Evolutionary conservation across 1,139 yeast species (phyloP).

Genomic region (Scheffersomyces stambukii): DNA sequence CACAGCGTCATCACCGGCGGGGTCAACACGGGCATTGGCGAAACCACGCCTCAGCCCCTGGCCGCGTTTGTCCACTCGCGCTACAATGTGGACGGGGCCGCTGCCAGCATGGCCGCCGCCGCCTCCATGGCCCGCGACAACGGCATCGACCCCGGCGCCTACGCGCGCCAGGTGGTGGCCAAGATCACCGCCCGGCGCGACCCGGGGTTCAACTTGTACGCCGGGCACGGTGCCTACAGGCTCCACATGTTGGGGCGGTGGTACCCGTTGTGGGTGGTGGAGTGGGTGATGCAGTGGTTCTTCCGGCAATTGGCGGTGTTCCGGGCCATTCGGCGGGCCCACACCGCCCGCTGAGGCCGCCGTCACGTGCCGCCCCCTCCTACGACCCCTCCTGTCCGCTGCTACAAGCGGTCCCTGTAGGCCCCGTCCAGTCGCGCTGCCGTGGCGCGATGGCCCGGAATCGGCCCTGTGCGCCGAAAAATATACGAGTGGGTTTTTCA

Average conservation of each 20-base stretch:
- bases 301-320: conserved; percentile 28
- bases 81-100: conserved; percentile 27
- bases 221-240: conserved; percentile 20
- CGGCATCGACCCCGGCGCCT: conserved; percentile 19
- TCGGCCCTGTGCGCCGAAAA: no score
- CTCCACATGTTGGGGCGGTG: conserved; percentile 19
- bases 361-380: no score
- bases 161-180: conserved; percentile 26
- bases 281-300: conserved; percentile 18
- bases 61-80: conserved; percentile 12
- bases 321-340: conserved; percentile 3
- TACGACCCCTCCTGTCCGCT: no score
- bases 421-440: no score
- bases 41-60: conserved; percentile 6
- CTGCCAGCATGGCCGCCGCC: conserved; percentile 20
- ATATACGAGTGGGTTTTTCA: no score
- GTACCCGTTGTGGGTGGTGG: conserved; percentile 28
- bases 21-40: conserved; percentile 32
- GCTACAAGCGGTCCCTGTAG: no score
- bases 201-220: conserved; percentile 27
- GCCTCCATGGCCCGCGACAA: conserved; percentile 24
- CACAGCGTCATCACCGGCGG: conserved; percentile 40
- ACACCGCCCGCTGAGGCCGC: no score
- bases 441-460: no score
- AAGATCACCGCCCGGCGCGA: conserved; percentile 15